phyloP scores from a whole-genome alignment of 1,284 basidiomycete genomes.

The Boletus mariae region DNA sequence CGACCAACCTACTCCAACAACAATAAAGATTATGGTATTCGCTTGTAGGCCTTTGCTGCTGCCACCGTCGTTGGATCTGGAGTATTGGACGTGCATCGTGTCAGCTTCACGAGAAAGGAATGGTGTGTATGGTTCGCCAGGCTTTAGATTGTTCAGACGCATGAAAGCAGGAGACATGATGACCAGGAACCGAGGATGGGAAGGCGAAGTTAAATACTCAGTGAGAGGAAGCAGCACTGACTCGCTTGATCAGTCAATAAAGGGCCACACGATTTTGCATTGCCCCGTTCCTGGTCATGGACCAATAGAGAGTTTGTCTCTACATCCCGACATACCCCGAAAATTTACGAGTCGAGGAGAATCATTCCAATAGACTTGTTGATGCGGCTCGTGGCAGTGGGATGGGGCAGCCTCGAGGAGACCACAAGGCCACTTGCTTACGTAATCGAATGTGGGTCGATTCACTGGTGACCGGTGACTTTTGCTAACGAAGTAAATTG shows the following conservation, averaged over 20 bases:
- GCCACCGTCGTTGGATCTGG: slow-evolving; percentile 11
- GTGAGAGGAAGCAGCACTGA: slow-evolving; percentile 9
- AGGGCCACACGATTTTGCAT: slow-evolving; percentile 16
- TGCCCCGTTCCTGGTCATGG: slow-evolving; percentile 12
- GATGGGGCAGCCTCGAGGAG: slow-evolving; percentile 20
- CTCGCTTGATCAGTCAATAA: slow-evolving; percentile 12
- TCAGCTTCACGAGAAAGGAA: not conserved
- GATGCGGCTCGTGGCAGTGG: slow-evolving; percentile 21
- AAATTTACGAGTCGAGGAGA: slow-evolving; percentile 14
- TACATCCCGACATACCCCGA: slow-evolving; percentile 16
- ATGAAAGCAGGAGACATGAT: slow-evolving; percentile 13
- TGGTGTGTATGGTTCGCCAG: slow-evolving; percentile 2
- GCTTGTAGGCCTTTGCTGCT: slow-evolving; percentile 5
- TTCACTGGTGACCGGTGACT: not conserved
- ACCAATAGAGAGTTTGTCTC: slow-evolving; percentile 25
- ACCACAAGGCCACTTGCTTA: slow-evolving; percentile 16
- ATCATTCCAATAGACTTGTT: slow-evolving; percentile 10
- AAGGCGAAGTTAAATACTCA: slow-evolving; percentile 19
- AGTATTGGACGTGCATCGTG: slow-evolving; percentile 11
- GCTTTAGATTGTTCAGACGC: not conserved
- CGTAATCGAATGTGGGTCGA: slow-evolving; percentile 1
- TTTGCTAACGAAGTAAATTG: not conserved
- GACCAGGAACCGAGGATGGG: not conserved
- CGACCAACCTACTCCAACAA: slow-evolving; percentile 28
- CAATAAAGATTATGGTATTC: slow-evolving; percentile 25